A percentile compares a stretch with the other conserved stretches of the same genome.
Conservation (phyloP, 352 stramenopile genomes). For the Phytophthora pluvialis region DNA sequence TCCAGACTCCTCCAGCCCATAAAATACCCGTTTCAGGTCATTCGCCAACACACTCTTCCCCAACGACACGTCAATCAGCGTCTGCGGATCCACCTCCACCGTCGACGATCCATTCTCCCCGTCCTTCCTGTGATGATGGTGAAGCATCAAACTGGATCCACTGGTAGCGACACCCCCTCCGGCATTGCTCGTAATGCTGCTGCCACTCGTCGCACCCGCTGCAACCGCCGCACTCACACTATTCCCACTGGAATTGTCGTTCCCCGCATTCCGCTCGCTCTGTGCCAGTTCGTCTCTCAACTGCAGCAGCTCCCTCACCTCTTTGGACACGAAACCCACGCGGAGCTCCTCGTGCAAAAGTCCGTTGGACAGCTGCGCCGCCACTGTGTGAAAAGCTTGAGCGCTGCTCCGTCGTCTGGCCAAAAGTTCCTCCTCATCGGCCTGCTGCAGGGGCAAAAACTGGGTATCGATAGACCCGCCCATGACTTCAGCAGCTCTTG, state of each 20-base stretch:
- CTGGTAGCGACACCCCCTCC: constrained; percentile 18
- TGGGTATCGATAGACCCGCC: constrained; percentile 22
- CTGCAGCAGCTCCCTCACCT: constrained; percentile 81
- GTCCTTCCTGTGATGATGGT: constrained; percentile 47
- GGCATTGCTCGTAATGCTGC: constrained; percentile 32
- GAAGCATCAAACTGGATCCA: constrained; percentile 33
- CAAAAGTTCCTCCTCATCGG: constrained; percentile 41
- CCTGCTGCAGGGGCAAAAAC: constrained; percentile 27
- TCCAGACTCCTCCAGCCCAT: constrained; percentile 78
- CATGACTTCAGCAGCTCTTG: constrained; percentile 2
- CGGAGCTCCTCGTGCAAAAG: constrained; percentile 86
- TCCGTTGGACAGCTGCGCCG: constrained; percentile 78
- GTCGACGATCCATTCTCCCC: constrained; percentile 34
- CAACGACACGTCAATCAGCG: constrained; percentile 83
- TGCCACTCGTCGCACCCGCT: constrained; percentile 31
- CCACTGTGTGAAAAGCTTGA: constrained; percentile 66
- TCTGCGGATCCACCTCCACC: constrained; percentile 79
- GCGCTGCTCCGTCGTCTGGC: constrained; percentile 48
- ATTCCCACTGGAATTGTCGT: constrained; percentile 32
- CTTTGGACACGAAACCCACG: constrained; percentile 75
- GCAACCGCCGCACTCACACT: constrained; percentile 38
- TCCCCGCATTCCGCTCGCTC: constrained; percentile 52
- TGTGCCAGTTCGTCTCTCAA: constrained; percentile 82
- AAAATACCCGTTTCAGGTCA: constrained; percentile 86
- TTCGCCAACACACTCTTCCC: constrained; percentile 82